phyloP scores from a whole-genome alignment of 116 monocot genomes.

The Cymodocea nodosa region DNA sequence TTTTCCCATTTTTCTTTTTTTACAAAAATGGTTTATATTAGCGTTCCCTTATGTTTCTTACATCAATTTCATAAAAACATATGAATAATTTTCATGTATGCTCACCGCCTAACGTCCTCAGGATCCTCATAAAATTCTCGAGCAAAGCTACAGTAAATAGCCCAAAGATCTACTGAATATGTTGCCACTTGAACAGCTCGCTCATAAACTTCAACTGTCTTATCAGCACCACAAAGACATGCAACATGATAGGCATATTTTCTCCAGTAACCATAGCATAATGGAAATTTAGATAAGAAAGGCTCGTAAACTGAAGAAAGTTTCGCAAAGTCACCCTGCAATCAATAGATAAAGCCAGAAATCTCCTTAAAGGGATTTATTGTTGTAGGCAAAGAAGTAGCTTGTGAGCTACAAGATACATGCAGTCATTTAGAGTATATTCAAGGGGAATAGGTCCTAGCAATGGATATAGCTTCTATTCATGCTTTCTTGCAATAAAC shows the following conservation, averaged over 20 bases:
- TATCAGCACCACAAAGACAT: slow-evolving; percentile 26
- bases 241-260: slow-evolving; percentile 59
- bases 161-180: slow-evolving; percentile 72
- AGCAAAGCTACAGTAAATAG: slow-evolving; percentile 65
- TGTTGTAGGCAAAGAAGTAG: background rate
- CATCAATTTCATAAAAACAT: too few species aligned
- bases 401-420: background rate
- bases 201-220: slow-evolving; percentile 56
- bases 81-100: background rate
- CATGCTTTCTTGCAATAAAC: too few species aligned
- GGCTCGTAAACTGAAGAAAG: slow-evolving; percentile 50
- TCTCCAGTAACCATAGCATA: slow-evolving; percentile 76
- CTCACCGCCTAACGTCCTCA: slow-evolving; percentile 72
- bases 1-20: too few species aligned
- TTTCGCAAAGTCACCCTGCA: slow-evolving; percentile 48
- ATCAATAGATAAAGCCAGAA: background rate
- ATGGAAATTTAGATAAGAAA: slow-evolving; percentile 68
- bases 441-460: too few species aligned
- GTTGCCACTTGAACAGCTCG: slow-evolving; percentile 39
- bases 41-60: too few species aligned
- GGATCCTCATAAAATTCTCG: slow-evolving; percentile 53
- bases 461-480: too few species aligned
- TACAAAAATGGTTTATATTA: too few species aligned
- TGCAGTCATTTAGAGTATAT: too few species aligned
- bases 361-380: background rate